These are phyloP conservation scores for Xylaria multiplex DNA, from an alignment of 2,329 filamentous ascomycete species.

Conservation along the genomic window DNA sequence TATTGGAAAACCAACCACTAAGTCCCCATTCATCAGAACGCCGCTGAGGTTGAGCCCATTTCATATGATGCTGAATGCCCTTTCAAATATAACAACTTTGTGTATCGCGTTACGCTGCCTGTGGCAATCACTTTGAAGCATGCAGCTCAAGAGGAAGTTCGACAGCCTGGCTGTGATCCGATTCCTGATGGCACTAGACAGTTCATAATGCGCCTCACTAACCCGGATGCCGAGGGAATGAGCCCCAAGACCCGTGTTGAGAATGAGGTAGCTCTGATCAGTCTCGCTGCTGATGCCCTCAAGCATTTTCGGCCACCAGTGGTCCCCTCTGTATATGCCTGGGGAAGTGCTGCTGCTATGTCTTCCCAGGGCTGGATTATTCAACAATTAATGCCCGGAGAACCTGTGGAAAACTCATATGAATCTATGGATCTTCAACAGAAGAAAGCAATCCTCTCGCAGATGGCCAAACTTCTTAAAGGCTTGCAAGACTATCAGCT, in stretches of 20 bases:
- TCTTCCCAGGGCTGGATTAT: slow-evolving; percentile 42
- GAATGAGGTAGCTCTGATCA: slow-evolving; percentile 50
- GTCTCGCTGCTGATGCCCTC: slow-evolving; percentile 47
- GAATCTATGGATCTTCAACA: slow-evolving; percentile 39
- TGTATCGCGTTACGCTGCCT: slow-evolving; percentile 45
- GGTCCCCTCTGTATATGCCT: slow-evolving; percentile 49
- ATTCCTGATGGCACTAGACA: slow-evolving; percentile 44
- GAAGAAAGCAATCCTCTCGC: slow-evolving; percentile 45
- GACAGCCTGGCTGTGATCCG: slow-evolving; percentile 43
- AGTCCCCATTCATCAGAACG: neutral
- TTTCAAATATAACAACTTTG: slow-evolving; percentile 52
- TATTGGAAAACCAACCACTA: neutral
- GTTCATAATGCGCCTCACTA: slow-evolving; percentile 50
- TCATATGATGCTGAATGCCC: slow-evolving; percentile 48
- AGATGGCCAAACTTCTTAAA: slow-evolving; percentile 49
- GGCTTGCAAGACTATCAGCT: slow-evolving; percentile 48
- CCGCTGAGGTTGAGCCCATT: slow-evolving; percentile 41
- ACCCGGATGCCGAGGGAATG: slow-evolving; percentile 49
- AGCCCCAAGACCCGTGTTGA: slow-evolving; percentile 43
- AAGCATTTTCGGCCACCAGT: slow-evolving; percentile 41
- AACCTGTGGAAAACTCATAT: slow-evolving; percentile 41
- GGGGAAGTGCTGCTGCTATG: slow-evolving; percentile 38
- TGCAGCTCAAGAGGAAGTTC: slow-evolving; percentile 26
- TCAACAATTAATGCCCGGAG: slow-evolving; percentile 48
- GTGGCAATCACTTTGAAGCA: neutral